A percentile compares a stretch with the other conserved stretches of the same genome.
These are phyloP conservation scores for Boletus rex-veris DNA, from an alignment of 768 basidiomycete species.

Conservation along the genomic window DNA sequence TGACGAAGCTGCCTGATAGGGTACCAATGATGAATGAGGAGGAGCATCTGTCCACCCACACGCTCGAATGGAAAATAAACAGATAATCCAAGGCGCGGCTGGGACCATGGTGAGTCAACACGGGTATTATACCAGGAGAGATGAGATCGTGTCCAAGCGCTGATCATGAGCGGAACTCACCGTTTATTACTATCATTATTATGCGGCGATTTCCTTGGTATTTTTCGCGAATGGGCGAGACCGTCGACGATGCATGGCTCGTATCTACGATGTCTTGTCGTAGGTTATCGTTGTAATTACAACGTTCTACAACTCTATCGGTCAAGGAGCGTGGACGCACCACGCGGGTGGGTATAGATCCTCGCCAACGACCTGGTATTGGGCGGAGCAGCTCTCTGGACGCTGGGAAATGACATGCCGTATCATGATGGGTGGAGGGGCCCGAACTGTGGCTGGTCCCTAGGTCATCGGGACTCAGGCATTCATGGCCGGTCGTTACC, in stretches of 20 bases:
- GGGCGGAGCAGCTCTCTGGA: not conserved
- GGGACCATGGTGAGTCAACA: not conserved
- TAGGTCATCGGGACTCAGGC: not conserved
- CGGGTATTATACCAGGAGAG: conserved; percentile 10
- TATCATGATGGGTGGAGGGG: conserved; percentile 5
- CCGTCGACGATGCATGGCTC: not conserved
- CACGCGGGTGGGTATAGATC: conserved; percentile 1
- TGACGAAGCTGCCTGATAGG: conserved; percentile 14
- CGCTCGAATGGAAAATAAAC: conserved; percentile 4
- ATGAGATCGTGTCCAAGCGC: conserved; percentile 14
- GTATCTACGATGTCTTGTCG: not conserved
- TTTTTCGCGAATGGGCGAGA: not conserved
- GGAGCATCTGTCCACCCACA: conserved; percentile 10
- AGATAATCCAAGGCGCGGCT: not conserved
- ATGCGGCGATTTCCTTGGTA: not conserved
- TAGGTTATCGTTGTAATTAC: not conserved
- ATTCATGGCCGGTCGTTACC: not conserved
- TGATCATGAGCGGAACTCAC: conserved; percentile 23
- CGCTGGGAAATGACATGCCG: conserved; percentile 12
- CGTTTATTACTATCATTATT: not conserved
- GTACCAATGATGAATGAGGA: conserved; percentile 9
- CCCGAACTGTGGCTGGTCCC: not conserved
- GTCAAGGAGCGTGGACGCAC: not conserved
- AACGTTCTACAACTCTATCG: not conserved
- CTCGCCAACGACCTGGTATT: not conserved